phyloP scores from a whole-genome alignment of 345 rosid species.

The Lumnitzera racemosa region DNA sequence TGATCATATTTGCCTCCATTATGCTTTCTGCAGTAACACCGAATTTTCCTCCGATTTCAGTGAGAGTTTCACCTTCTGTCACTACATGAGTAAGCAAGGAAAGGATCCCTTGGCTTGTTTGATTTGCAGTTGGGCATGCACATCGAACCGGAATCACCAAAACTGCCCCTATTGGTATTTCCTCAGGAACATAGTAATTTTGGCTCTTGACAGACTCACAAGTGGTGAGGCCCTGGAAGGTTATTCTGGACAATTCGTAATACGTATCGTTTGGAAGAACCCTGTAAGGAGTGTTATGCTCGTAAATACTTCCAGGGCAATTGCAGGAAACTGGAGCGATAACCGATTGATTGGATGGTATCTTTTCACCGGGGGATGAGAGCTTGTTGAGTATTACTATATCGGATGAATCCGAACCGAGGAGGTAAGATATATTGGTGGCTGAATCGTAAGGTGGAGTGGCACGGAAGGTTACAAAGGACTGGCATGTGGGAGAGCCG shows the following conservation, averaged over 20 bases:
- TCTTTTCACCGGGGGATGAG: not conserved
- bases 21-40: slow-evolving; percentile 19
- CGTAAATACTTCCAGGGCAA: slow-evolving; percentile 18
- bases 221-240: slow-evolving; percentile 17
- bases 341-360: slow-evolving; percentile 2
- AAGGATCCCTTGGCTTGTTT: slow-evolving; percentile 31
- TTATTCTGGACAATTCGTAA: not conserved
- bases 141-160: slow-evolving; percentile 18
- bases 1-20: slow-evolving; percentile 41
- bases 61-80: slow-evolving; percentile 27
- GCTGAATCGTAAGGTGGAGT: slow-evolving; percentile 10
- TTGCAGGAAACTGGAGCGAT: slow-evolving; percentile 26
- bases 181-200: not conserved
- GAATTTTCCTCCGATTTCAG: slow-evolving; percentile 38
- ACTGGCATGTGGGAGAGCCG: slow-evolving; percentile 17
- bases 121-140: slow-evolving; percentile 30
- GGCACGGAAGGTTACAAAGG: slow-evolving; percentile 22
- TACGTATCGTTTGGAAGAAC: not conserved
- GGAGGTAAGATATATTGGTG: slow-evolving; percentile 16
- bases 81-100: slow-evolving; percentile 40
- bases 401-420: slow-evolving; percentile 16
- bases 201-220: slow-evolving; percentile 7
- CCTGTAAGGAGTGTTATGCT: slow-evolving; percentile 13
- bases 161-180: slow-evolving; percentile 5
- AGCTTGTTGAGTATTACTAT: slow-evolving; percentile 18